Evolutionary conservation across 2,329 filamentous ascomycete genomes (phyloP).

Genomic region (Camillea tinctor): DNA sequence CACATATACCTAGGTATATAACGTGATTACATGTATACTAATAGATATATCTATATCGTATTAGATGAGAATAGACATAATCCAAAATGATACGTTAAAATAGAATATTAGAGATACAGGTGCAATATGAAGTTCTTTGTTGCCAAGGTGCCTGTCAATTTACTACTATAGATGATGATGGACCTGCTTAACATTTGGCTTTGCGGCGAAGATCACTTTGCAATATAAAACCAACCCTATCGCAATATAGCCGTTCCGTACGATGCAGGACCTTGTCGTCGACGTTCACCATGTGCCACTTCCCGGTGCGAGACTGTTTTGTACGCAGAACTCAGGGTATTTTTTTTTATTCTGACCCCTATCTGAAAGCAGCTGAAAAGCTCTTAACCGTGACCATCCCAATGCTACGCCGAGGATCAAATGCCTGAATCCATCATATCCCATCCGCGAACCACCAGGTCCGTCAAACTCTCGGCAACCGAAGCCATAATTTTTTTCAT

Average conservation of each 20-base stretch:
- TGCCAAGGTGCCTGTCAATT: no score
- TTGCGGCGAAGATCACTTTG: not conserved
- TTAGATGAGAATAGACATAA: no score
- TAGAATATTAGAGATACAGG: no score
- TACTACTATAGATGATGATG: no score
- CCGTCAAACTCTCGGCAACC: conserved; percentile 28
- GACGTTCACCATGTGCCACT: not conserved
- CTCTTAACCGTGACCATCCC: conserved; percentile 33
- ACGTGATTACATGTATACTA: no score
- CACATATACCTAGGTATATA: no score
- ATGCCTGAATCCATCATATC: conserved; percentile 34
- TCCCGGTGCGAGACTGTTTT: conserved; percentile 2
- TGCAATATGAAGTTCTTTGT: no score
- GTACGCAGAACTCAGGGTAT: conserved; percentile 28
- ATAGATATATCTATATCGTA: no score
- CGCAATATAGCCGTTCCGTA: not conserved
- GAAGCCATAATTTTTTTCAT: conserved; percentile 31
- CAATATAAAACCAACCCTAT: not conserved
- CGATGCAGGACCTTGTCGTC: not conserved
- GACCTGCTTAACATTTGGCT: not conserved
- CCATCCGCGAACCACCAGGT: conserved; percentile 29
- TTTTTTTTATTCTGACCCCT: conserved; percentile 33
- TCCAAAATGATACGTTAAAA: no score
- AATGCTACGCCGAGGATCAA: conserved; percentile 37
- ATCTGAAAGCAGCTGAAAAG: conserved; percentile 33